A percentile compares a stretch with the other conserved stretches of the same genome.
Conservation (phyloP, 768 basidiomycete species). For the Trametes cubensis region DNA sequence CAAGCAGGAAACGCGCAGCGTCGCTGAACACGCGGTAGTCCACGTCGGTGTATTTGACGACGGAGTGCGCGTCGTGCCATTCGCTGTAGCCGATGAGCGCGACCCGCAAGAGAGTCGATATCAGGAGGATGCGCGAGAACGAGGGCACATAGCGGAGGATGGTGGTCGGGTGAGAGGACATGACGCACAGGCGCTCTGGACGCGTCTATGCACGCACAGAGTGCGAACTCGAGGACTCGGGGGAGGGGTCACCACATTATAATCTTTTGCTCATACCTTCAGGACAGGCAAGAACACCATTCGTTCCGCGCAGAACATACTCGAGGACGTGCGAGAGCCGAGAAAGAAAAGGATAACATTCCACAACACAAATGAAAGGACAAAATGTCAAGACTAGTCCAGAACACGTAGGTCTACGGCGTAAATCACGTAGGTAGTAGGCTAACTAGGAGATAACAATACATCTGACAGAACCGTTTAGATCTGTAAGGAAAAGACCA, state of each 20-base stretch:
- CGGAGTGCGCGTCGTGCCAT: conserved; percentile 82
- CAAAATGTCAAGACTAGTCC: conserved; percentile 20
- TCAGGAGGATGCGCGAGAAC: conserved; percentile 56
- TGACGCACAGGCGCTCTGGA: conserved; percentile 4
- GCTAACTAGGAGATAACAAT: conserved; percentile 5
- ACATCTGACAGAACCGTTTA: conserved; percentile 17
- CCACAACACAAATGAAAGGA: conserved; percentile 25
- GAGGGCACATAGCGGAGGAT: conserved; percentile 31
- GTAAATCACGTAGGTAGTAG: conserved; percentile 16
- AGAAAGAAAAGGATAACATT: conserved; percentile 23
- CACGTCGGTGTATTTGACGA: conserved; percentile 96
- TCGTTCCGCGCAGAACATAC: background rate
- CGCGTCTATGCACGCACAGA: background rate
- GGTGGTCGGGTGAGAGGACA: conserved; percentile 20
- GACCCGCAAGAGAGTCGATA: conserved; percentile 63
- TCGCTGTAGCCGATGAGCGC: conserved; percentile 82
- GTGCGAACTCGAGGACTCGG: too few species aligned
- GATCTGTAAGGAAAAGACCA: conserved; percentile 25
- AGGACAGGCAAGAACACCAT: too few species aligned
- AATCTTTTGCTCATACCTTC: too few species aligned
- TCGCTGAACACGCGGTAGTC: conserved; percentile 97
- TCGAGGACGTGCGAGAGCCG: too few species aligned
- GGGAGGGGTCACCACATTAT: too few species aligned
- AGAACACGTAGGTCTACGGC: conserved; percentile 26
- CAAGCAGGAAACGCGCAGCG: conserved; percentile 71